Evolutionary conservation across 2,329 filamentous ascomycete species (phyloP), one percentile per base, ranked within the genome.

Genomic region (Claviceps capensis): DNA sequence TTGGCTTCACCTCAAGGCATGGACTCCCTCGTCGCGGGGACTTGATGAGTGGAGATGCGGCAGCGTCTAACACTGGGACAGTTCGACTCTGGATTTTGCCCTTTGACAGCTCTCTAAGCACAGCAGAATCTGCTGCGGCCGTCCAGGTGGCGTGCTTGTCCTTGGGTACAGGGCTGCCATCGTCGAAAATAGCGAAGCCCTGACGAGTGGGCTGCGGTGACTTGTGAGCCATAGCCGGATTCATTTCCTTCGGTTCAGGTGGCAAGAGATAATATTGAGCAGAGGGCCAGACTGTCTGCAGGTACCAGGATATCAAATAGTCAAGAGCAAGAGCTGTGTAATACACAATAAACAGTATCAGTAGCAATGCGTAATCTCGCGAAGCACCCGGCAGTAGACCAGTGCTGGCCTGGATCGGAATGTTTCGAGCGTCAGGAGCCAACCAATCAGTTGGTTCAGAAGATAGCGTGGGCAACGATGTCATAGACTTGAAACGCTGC

Each of bases 1-100:
- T 38, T 37, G 52, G 26, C 26, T 53, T 51, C 36, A 54, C 44
- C 43, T 59, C 55, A 26, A 51, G 48, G 40, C 51, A 50, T 45
- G 38, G 14, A 8, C 41, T 17, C 5, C 36, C 41, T 38, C 43
- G 44, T 40, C 40, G 41, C 16, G 46, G 37, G 16, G 40, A 47
- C 51, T 52, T 52, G 48, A 37, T 42, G 48, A 38, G 36, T 37
- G 48, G 43, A 48, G 49, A 49, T 34, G 34, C 30, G 46, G 16
- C 16, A 8, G 16, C 22, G 19, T 38, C 23, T 26, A 19, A 13
- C 4, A 34, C 23, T 4, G 48, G 26, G 13, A 26, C 23, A 30
- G 40, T 19, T 7, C 45, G 48, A n/a, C 6, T 45, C 44, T 54
- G 53, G 26, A 43, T 46, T n/a, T 50, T 44, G 17, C 50, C 51